These are phyloP conservation scores for Nicotiana tomentosiformis DNA, from an alignment of 257 asterid species.

Conservation along the genomic window DNA sequence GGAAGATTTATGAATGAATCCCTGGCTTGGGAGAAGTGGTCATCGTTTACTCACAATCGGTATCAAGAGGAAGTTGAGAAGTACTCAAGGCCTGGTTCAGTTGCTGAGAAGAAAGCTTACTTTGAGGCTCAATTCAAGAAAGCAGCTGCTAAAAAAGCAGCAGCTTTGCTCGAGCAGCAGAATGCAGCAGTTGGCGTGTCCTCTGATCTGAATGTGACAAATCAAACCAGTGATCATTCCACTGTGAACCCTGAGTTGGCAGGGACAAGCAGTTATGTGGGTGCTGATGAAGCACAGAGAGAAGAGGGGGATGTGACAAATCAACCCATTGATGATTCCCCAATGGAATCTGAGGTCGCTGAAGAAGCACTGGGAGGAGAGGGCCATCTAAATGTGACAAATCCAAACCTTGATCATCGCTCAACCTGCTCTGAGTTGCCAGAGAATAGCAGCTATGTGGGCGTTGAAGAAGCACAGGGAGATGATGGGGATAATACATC, in stretches of 20 bases:
- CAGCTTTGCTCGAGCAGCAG: conserved; percentile 52
- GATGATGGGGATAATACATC: conserved; percentile 9
- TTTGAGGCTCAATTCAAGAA: conserved; percentile 84
- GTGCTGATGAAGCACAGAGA: conserved; percentile 14
- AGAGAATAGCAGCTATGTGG: conserved; percentile 15
- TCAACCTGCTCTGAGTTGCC: neutral
- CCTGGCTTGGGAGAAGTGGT: conserved; percentile 84
- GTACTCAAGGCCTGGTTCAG: conserved; percentile 84
- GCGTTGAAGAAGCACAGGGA: conserved; percentile 10
- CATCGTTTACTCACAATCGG: conserved; percentile 72
- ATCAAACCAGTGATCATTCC: conserved; percentile 13
- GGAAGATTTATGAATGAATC: conserved; percentile 87
- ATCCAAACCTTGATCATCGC: neutral
- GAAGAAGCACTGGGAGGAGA: conserved; percentile 17
- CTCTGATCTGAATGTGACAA: conserved; percentile 9
- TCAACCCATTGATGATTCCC: neutral
- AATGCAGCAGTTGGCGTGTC: conserved; percentile 21
- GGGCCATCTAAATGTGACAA: neutral
- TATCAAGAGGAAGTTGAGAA: conserved; percentile 77
- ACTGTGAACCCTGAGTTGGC: conserved; percentile 7
- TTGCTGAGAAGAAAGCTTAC: conserved; percentile 90
- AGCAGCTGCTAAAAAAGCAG: conserved; percentile 51
- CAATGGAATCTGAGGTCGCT: neutral
- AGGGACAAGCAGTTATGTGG: conserved; percentile 1
- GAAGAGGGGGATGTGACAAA: neutral